Base-by-base conservation (phyloP, 2,329 filamentous ascomycete genomes). In the Cladosporium sp. region DNA sequence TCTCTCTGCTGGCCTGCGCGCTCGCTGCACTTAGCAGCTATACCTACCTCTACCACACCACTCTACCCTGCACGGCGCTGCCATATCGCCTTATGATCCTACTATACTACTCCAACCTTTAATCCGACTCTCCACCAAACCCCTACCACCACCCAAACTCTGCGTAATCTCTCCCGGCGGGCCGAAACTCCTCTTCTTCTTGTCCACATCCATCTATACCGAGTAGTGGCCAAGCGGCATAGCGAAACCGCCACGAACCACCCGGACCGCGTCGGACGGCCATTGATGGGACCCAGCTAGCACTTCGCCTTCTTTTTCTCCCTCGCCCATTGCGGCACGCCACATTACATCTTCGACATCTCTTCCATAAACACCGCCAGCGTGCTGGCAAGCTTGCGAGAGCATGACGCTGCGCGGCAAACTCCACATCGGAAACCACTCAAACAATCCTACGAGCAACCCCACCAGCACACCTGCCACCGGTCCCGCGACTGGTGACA, bases 401-500 rank as follows among this genome's bases (percentile, higher is more conserved):
- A 59, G 54, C 54, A 59, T 59, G 57, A 58, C 56, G 40, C 51
- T 58, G 33, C 55, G 54, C 42, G 36, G 55, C 49, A 54, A 48
- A 27, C 49, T 50, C 47, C 16, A 20, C 45, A 39, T 27, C 9
- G 22, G 22, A 41, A n/a, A 41, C 22, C 11, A 41, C 13, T 13
- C 36, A 27, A 27, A 9, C 32, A 35, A 42, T 18, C 38, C 19
- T 32, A 39, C 35, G 22, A 48, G 27, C 20, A 50, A 38, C 27
- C 39, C 39, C 18, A 39, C 40, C 20, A 50, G 25, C 39, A 43
- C 38, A 43, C 46, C 54, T 53, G 38, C 45, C 49, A 43, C 49
- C 22, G 48, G 29, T 25, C 55, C 30, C 19, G 30, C 32, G 72
- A 73, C 62, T 15, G 42, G 36, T 16, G 49, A 51, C 30, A 70